Evolutionary conservation across 768 basidiomycete species (phyloP), one percentile per base, ranked within the genome.

Genomic region (Leccinellum rugosiceps): DNA sequence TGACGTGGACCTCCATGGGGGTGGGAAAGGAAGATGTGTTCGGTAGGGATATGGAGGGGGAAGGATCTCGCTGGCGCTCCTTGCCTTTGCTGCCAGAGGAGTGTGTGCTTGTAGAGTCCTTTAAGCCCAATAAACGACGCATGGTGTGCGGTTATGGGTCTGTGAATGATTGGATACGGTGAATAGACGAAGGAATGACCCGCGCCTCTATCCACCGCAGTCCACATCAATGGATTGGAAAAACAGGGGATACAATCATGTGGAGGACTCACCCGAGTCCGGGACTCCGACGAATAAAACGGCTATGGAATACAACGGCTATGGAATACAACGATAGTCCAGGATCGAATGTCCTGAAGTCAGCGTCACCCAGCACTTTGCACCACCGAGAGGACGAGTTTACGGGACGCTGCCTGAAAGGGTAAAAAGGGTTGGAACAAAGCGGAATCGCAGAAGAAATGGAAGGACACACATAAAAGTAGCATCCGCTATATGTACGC

Each of bases 111-210:
- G 60, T 38, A 43, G 66, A 46, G 47, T 64, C 62, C 53, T 72
- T 72, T 53, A 70, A 65, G 21, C 72, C 61, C 28, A 72, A 57
- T 21, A 72, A 47, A 55, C 72, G 71, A 46, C 72, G 72, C 70
- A 72, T 72, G 53, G 59, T 59, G 50, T 34, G 35, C 50, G 25
- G 53, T 50, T 61, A 63, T 47, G n/a, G 43, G 53, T 58, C 19
- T 31, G 53, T 47, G 46, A 57, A 48, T 55, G 30, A 45, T 55
- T 65, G 62, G 53, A 50, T 38, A 43, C 52, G 63, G 59, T 26
- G 60, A 60, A 59, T 62, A 58, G 69, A 50, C 57, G 35, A 50
- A 52, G 38, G 56, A 44, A 43, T 51, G 19, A 34, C 44, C 47
- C 51, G 47, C 51, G 35, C 57, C 52, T 46, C 59, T 53, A 52